Evolutionary conservation across 2,329 filamentous ascomycete species (phyloP), one percentile per base, ranked within the genome.

Genomic region (Cercospora canescens): DNA sequence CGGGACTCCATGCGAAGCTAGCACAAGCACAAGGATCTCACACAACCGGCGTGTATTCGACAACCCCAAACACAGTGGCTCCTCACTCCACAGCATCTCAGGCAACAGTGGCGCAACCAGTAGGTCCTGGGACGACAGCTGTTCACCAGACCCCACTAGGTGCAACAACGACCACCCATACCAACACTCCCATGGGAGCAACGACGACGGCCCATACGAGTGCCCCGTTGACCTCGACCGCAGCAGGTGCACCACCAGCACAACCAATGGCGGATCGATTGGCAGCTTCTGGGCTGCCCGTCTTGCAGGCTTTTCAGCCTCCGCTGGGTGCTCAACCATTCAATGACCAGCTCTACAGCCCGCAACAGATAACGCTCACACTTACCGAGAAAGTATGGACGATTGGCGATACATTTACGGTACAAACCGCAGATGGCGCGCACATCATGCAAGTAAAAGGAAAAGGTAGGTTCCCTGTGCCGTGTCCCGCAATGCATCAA

Each of bases 341-440:
- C 11, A 66, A 45, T n/a, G 68, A 67, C 34, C 30, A 68, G 14
- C 64, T 76, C 65, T 77, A 75, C 71, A 63, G 58, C 41, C 67
- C 72, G 6, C 56, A 74, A 4, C 72, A 76, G 62, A 76, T 71
- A 64, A 86, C 84, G 2, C 77, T 91, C 6, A 74, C 52, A 18
- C 79, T 91, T 57, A 86, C 84, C 71, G 88, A 69, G 54, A 69
- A 87, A 71, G 80, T 89, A 18, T 75, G 88, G 65, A 89, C 88
- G 3, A 78, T 89, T 1, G 87, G 87, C 64, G 88, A 91, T 78
- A 86, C 83, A 76, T 91, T 90, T 78, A 85, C 86, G 69, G 85
- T 91, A 76, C 84, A 83, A 62, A 82, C 85, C 5, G 77, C 82
- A 52, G 83, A 82, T 65, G 87, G 87, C 24, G 78, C 81, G 24